Evolutionary conservation across 1,284 basidiomycete genomes (phyloP), one percentile per base, ranked within the genome.

Genomic region (Heterobasidion irregulare): DNA sequence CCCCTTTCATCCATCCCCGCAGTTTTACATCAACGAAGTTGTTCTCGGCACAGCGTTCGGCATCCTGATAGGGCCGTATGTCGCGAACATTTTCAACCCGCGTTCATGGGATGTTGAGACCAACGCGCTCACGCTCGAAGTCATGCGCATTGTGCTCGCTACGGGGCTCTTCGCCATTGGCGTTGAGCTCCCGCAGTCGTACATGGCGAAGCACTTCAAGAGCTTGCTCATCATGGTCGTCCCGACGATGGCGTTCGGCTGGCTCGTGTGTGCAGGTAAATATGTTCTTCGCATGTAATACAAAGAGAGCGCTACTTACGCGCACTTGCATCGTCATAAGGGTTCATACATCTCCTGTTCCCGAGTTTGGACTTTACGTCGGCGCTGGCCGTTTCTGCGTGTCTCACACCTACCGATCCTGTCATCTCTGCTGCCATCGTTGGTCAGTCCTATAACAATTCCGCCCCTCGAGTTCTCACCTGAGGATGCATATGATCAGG

Each of bases 391-490:
- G 84, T 98, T 54, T 88, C 94, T 2, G 92, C 95, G 0, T 94
- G 90, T 61, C 78, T 97, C 32, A 97, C 94, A 0, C 95, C 95
- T 0, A 98, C 94, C 2, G 95, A 98, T 71, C 95, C 95, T 0
- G 86, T 89, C 54, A 84, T 87, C 46, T 83, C 79, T 60, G 81
- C 81, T 13, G 75, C 80, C 2, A 82, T 84, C 41, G 75, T 88
- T 8, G 77, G 84, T 13, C 16, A 16, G 12, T 44, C 16, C 41
- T 7, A 16, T 7, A 13, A 16, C 16, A 13, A 13, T 16, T 7
- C 16, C 7, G 41, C 41, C 41, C 8, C 41, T 44, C 12, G 13
- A 44, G 1, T 16, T 44, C 41, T 44, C 16, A 16, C 41, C 41
- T 6, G 12, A 16, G 13, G 47, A 48, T 48, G 19, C 19, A 15